phyloP scores from a whole-genome alignment of 768 basidiomycete genomes.

The Leucocoprinus sp. region DNA sequence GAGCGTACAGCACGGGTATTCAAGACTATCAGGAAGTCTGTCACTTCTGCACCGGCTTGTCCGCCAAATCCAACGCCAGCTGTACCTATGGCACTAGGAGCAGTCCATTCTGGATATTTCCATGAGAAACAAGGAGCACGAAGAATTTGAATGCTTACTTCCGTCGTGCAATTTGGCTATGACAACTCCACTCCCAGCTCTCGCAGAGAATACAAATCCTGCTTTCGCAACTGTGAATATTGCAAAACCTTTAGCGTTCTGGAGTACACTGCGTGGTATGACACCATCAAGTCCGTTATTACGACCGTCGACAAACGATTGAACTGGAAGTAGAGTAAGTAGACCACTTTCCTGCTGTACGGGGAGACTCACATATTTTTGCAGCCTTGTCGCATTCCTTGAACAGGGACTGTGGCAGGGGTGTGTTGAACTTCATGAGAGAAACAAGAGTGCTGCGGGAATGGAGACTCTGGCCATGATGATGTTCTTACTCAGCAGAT shows the following conservation, averaged over 20 bases:
- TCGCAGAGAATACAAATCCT: constrained; percentile 61
- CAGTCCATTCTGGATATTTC: constrained; percentile 65
- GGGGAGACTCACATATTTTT: constrained; percentile 60
- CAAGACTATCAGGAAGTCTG: constrained; percentile 84
- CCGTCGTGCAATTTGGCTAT: constrained; percentile 80
- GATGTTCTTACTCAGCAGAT: not conserved
- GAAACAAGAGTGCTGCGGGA: constrained; percentile 6
- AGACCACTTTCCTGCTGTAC: constrained; percentile 5
- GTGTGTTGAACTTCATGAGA: constrained; percentile 40
- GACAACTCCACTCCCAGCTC: constrained; percentile 82
- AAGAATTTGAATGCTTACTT: constrained; percentile 39
- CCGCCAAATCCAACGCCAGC: constrained; percentile 87
- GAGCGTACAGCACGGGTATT: constrained; percentile 67
- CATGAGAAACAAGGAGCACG: constrained; percentile 7
- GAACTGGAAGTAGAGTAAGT: constrained; percentile 38
- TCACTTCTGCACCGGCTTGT: constrained; percentile 79
- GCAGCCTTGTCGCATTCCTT: constrained; percentile 86
- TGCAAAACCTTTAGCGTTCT: constrained; percentile 68
- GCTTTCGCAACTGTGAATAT: constrained; percentile 87
- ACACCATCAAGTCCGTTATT: constrained; percentile 83
- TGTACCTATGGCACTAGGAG: constrained; percentile 91
- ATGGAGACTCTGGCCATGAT: not conserved
- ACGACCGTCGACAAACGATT: constrained; percentile 71
- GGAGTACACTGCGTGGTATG: constrained; percentile 41
- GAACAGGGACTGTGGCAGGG: constrained; percentile 50